Evolutionary conservation across 108 stramenopile genomes (phyloP), one percentile per base, ranked within the genome.

Genomic region (Ochromonas danica): DNA sequence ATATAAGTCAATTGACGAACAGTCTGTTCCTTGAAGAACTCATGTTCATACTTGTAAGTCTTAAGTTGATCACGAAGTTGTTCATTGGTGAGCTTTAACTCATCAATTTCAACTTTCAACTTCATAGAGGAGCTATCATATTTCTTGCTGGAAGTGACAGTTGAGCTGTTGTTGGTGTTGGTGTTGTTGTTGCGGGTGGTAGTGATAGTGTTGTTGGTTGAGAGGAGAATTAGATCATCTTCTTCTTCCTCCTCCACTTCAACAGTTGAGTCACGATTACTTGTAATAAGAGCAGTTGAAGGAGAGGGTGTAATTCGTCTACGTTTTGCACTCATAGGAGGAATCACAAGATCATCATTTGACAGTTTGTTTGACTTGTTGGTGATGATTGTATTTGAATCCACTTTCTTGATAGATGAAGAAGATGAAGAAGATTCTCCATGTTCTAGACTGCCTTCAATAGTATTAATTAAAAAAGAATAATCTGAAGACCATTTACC

Each of bases 41-140:
- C 72, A 33, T 60, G 28, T 10, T 75, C 72, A 6, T 6, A 10
- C 31, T 75, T 39, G 40, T 67, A 31, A 6, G 63, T 35, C 6
- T 22, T 31, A 6, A 75, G 25, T 75, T 75, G 25, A 33, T 75
- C 72, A 35, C 22, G 6, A 10, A 75, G 40, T 41, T 75, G 45
- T 42, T 75, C 72, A 36, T 75, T 75, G 17, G 22, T 10, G 14
- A 75, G 31, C 10, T 42, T 39, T 38, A 60, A 33, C 72, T 75
- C 72, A 36, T 75, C 72, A 6, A 75, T 10, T 41, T 75, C 40
- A 38, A 75, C 35, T 10, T 31, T 3, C 17, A 33, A 36, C 31
- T 67, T 67, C 63, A 67, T 51, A 14, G 22, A 6, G 6, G 45
- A 51, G 22, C 45, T 22, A 51, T 51, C 22, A 6, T 14, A 51